Evolutionary conservation across 2,329 filamentous ascomycete genomes (phyloP), one percentile per base, ranked within the genome.

Genomic region (Penicillium sp.): DNA sequence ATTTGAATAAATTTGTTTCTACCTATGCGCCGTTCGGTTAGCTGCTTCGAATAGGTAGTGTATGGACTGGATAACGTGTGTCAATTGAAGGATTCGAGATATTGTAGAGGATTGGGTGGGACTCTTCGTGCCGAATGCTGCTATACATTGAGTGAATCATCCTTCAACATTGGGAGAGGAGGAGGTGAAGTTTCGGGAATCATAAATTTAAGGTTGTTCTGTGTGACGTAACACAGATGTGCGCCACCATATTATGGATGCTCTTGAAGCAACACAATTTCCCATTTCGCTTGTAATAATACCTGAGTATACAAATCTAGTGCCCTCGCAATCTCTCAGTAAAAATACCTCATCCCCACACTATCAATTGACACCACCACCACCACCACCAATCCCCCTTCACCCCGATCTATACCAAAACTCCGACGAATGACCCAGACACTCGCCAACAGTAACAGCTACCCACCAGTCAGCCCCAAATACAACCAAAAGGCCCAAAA

Each of bases 381-480:
- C 9, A 2, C 13, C 12, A 33, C 10, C 12, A 17, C 13, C 30
- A 37, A 19, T 58, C 22, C 33, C 58, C 24, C 38, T 40, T 37
- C 58, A 56, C 15, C 33, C 17, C 17, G 37, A n/a, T 10, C 76
- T 74, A 68, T 87, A 87, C 85, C 85, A 87, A 64, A 82, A 80
- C 17, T 72, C 76, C n/a, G 62, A 62, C 8, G 84, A 73, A 60
- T 88, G 85, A 0, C 81, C 82, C 17, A 88, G 77, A 60, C 86
- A 88, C 62, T 87, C 83, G 0, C 85, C 86, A 4, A 87, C 81
- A 1, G 85, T 85, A 30, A 85, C 84, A 47, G 82, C 80, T 70
- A 66, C 66, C 53, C 58, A 24, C n/a, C 55, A 30, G 45, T 60
- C 59, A 42, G 17, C 15, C 9, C 13, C 6, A 22, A 53, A 26